These are phyloP conservation scores for Adiantum capillusveneris DNA, from an alignment of 75 land plant species.

Conservation along the genomic window DNA sequence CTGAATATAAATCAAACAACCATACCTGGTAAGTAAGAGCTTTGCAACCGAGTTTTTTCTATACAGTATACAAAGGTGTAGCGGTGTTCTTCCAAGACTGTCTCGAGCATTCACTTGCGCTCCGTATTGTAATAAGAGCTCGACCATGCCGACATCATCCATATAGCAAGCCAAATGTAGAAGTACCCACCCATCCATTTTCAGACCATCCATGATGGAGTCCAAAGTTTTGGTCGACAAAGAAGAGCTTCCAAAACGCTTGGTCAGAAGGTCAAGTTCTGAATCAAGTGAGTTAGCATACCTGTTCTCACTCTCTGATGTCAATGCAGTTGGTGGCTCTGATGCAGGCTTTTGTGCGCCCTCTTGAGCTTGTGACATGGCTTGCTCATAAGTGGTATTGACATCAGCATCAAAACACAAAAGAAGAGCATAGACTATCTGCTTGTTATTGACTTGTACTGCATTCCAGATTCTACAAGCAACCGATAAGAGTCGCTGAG, in stretches of 20 bases:
- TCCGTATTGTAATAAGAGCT: slow-evolving; percentile 75
- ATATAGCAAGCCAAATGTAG: slow-evolving; percentile 71
- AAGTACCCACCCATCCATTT: slow-evolving; percentile 50
- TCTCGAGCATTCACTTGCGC: slow-evolving; percentile 59
- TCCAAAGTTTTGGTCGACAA: neutral
- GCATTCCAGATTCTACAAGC: slow-evolving; percentile 58
- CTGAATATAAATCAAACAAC: neutral
- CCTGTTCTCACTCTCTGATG: neutral
- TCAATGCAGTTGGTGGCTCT: neutral
- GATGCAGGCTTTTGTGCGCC: neutral
- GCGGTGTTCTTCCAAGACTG: slow-evolving; percentile 47
- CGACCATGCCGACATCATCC: slow-evolving; percentile 71
- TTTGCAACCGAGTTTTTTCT: slow-evolving; percentile 30
- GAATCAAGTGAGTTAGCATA: neutral
- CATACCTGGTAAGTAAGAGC: slow-evolving; percentile 56
- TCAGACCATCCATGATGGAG: slow-evolving; percentile 26
- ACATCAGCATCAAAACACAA: slow-evolving; percentile 62
- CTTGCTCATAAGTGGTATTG: slow-evolving; percentile 42
- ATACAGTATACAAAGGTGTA: slow-evolving; percentile 49
- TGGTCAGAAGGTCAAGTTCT: neutral
- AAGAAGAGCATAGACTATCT: slow-evolving; percentile 47
- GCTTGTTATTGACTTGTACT: slow-evolving; percentile 59
- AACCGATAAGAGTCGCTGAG: slow-evolving; percentile 16
- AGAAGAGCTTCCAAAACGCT: neutral
- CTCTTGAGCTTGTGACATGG: neutral